Base-by-base conservation (phyloP, 1,139 yeast genomes). In the Scheffersomyces parashehatae region DNA sequence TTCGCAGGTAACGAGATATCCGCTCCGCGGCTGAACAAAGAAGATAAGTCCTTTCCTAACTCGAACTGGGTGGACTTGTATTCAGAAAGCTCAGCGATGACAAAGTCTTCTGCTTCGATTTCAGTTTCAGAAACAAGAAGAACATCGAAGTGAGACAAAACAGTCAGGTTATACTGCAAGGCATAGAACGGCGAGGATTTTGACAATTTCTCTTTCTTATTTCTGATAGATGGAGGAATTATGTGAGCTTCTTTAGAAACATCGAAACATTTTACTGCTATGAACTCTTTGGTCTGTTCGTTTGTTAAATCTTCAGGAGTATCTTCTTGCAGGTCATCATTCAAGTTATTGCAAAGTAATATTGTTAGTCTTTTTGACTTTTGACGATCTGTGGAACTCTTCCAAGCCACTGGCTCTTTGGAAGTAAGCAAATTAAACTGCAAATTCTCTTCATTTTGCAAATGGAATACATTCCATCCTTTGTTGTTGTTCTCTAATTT, bases 201-300 rank as follows among this genome's bases (percentile, higher is more conserved):
- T 0, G 66, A 56, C 29, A 56, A 53, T 20, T 14, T 15, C 26
- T 20, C 26, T 20, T 20, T 20, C 8, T 20, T 20, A 20, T 20
- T 20, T 1, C 50, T 37, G 3, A 60, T 45, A 0, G 86, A 73
- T 32, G 75, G 64, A 1, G 90, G 89, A 7, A 81, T 64, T 30
- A 57, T 48, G 29, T 64, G 58, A 2, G 69, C 54, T 47, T 68
- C 71, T 2, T 57, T 46, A 4, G 60, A 44, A 1, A 70, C 60
- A 51, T 79, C 79, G 12, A 68, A 52, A 56, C 88, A 83, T 31
- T 62, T 67, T 35, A 77, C 52, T 3, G 54, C 50, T 10, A 51
- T 37, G 30, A 47, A 51, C 20, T 59, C 58, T 9, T 47, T 47
- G 4, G 70, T 59, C 5, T 44, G 40, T 9, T 53, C 55, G 20